Base-by-base conservation (phyloP, 768 basidiomycete genomes). In the Kwoniella heveanensis region DNA sequence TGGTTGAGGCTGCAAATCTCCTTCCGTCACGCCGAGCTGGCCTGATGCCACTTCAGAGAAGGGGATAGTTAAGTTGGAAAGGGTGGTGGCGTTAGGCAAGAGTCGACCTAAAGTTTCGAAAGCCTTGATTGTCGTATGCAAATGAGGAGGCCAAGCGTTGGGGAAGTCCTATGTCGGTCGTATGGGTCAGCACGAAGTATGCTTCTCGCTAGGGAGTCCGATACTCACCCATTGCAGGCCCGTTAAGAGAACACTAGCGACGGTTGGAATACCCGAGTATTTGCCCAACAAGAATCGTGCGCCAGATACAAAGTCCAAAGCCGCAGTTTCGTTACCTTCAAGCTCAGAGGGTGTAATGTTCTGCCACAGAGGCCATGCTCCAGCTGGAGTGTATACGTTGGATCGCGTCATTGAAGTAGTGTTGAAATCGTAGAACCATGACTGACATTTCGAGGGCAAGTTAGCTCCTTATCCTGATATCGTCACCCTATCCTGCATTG, bases 381-480 rank as follows among this genome's bases (percentile, higher is more conserved):
- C 86, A 1, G 90, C 92, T 1, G 82, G 83, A n/a, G 86, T 86
- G 81, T 88, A 92, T 29, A 91, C 74, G 52, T 70, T 79, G 71
- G 86, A 88, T 56, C 88, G 86, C 15, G 85, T 74, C 54, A 88
- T 86, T 1, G 87, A 84, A 7, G 86, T 88, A 44, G 88, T 78
- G 77, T 92, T 91, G 81, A 89, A 96, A 79, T 95, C 93, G 72
- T 94, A 94, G 80, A 94, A 95, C 0, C 88, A 65, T 1, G 56
- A 46, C 63, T 64, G 17, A n/a, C n/a, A n/a, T n/a, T n/a, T n/a
- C n/a, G n/a, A n/a, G n/a, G n/a, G n/a, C n/a, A n/a, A n/a, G n/a
- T n/a, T n/a, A n/a, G n/a, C n/a, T n/a, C n/a, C n/a, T n/a, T n/a
- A n/a, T n/a, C n/a, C n/a, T n/a, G n/a, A n/a, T n/a, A n/a, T n/a